These are phyloP conservation scores for Aplosporella prunicola DNA, from an alignment of 2,329 filamentous ascomycete genomes.

Conservation along the genomic window DNA sequence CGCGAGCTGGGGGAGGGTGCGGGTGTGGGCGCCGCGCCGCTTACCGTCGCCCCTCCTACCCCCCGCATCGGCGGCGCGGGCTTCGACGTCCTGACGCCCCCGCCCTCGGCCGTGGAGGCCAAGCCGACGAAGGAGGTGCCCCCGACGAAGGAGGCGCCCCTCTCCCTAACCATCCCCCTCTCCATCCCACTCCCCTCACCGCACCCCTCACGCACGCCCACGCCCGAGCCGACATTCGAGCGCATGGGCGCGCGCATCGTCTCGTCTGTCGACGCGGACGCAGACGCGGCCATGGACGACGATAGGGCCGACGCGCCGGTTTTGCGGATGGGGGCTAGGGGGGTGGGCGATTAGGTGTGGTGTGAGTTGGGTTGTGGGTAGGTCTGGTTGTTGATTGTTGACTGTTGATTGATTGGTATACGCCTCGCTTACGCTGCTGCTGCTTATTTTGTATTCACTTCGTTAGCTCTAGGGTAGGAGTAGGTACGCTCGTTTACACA, in stretches of 20 bases:
- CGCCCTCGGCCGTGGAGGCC: not conserved
- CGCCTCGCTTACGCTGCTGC: too few relatives aligned
- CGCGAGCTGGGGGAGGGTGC: not conserved
- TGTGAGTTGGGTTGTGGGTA: too few relatives aligned
- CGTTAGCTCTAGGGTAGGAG: too few relatives aligned
- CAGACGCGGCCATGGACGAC: too few relatives aligned
- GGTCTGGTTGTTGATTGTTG: too few relatives aligned
- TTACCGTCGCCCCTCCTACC: constrained; percentile 20
- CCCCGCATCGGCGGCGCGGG: constrained; percentile 26
- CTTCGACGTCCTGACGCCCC: constrained; percentile 20
- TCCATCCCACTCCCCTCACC: constrained; percentile 12
- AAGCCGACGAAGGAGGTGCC: not conserved
- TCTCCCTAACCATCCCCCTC: constrained; percentile 5
- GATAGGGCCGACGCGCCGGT: too few relatives aligned
- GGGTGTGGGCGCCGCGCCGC: not conserved
- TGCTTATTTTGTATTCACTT: too few relatives aligned
- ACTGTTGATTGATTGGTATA: too few relatives aligned
- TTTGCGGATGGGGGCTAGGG: too few relatives aligned
- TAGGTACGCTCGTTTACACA: too few relatives aligned
- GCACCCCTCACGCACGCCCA: constrained; percentile 17
- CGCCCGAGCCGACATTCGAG: constrained; percentile 27
- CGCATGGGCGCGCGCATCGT: constrained; percentile 24
- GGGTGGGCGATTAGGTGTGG: too few relatives aligned
- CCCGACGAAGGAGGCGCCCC: not conserved
- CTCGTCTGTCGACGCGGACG: too few relatives aligned